Evolutionary conservation across 345 rosid species (phyloP).

Genomic region (Gossypium australe): DNA sequence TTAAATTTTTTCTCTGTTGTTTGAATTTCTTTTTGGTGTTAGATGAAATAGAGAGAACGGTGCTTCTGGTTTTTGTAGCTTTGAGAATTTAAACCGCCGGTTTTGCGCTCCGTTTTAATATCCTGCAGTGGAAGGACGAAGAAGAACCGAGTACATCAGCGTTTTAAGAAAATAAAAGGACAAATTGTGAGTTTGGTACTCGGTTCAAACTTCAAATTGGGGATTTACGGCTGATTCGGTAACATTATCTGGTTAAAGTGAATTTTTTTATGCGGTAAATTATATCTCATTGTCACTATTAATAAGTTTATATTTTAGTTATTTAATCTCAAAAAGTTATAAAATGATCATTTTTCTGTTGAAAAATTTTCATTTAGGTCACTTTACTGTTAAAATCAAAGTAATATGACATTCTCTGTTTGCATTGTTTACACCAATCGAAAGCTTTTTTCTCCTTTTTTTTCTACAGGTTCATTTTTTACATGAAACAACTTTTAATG

Average conservation of each 20-base stretch:
- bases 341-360: too few species aligned
- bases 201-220: not conserved
- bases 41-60: not conserved
- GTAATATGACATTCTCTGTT: fast-evolving
- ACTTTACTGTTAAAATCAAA: too few species aligned
- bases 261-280: too few species aligned
- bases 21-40: not conserved
- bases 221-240: too few species aligned
- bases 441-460: too few species aligned
- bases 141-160: not conserved
- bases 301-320: too few species aligned
- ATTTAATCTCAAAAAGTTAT: too few species aligned
- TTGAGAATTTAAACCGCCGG: not conserved
- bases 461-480: too few species aligned
- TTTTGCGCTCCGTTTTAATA: not conserved
- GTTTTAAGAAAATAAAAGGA: not conserved
- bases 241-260: too few species aligned
- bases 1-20: not conserved
- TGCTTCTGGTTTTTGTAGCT: not conserved
- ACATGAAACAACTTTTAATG: too few species aligned
- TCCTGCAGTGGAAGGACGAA: not conserved
- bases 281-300: too few species aligned
- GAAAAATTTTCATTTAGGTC: too few species aligned
- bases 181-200: not conserved
- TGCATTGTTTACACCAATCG: fast-evolving